A percentile compares a stretch with the other conserved stretches of the same genome.
phyloP scores from a whole-genome alignment of 352 stramenopile genomes.

The Pythium grandisporangium region DNA sequence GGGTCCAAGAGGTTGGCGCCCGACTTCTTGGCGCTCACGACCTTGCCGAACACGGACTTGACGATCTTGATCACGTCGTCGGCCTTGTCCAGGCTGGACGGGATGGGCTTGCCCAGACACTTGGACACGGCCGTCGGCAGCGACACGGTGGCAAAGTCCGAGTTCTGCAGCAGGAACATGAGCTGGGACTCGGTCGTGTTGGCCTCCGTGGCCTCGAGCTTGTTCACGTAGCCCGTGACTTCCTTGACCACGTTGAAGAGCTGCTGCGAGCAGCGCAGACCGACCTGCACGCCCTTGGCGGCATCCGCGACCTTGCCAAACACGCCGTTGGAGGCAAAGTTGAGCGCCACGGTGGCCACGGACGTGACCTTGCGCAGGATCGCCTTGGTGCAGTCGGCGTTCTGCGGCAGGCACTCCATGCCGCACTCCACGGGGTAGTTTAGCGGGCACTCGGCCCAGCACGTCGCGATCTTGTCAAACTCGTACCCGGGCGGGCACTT shows the following conservation, averaged over 20 bases:
- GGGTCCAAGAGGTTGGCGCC: not conserved
- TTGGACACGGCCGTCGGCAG: constrained; percentile 28
- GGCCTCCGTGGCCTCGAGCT: constrained; percentile 2
- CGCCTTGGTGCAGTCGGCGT: constrained; percentile 41
- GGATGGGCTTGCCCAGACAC: constrained; percentile 22
- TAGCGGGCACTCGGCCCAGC: constrained; percentile 63
- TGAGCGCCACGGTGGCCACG: constrained; percentile 41
- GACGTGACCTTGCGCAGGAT: constrained; percentile 38
- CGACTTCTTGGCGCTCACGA: constrained; percentile 12
- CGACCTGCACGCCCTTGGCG: constrained; percentile 28
- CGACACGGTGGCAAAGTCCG: constrained; percentile 31
- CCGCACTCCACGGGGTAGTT: constrained; percentile 66
- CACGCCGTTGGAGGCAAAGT: constrained; percentile 34
- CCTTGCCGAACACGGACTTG: constrained; percentile 14
- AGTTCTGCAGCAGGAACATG: constrained; percentile 27
- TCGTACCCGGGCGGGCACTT: constrained; percentile 33
- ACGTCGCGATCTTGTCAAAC: constrained; percentile 33
- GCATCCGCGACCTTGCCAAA: constrained; percentile 34
- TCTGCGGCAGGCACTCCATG: constrained; percentile 62
- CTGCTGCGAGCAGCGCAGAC: constrained; percentile 37
- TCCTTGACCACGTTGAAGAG: constrained; percentile 36
- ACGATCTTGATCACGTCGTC: constrained; percentile 24
- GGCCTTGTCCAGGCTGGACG: constrained; percentile 8
- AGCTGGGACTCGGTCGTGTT: constrained; percentile 24
- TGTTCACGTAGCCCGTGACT: constrained; percentile 13